These are phyloP conservation scores for Nymphaea colorata DNA, from an alignment of 164 flowering plant genomes.

Conservation along the genomic window DNA sequence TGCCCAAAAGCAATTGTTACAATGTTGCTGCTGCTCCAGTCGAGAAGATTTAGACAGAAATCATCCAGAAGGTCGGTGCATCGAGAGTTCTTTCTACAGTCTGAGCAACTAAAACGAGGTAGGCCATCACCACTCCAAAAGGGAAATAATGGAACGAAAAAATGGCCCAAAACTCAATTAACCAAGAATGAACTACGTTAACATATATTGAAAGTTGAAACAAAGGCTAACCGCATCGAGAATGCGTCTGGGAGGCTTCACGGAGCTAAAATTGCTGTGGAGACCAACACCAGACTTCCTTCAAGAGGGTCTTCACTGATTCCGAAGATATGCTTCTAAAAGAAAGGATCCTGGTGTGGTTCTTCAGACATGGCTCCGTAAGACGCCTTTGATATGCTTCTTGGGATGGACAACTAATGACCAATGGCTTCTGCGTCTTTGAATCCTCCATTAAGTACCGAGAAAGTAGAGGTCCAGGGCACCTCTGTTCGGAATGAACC, in stretches of 20 bases:
- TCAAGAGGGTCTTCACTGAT: background rate
- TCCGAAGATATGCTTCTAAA: conserved; percentile 12
- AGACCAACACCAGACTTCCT: background rate
- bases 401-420: conserved; percentile 1
- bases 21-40: conserved; percentile 18
- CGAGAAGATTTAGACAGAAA: conserved; percentile 14
- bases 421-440: background rate
- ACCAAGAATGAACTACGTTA: background rate
- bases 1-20: conserved; percentile 17
- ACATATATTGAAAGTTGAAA: conserved; percentile 1
- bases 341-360: conserved; percentile 14
- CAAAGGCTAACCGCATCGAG: conserved; percentile 2
- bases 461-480: background rate
- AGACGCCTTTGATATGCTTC: conserved; percentile 10
- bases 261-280: conserved; percentile 1
- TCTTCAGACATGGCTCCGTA: conserved; percentile 10
- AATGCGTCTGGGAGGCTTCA: conserved; percentile 6
- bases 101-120: background rate
- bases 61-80: conserved; percentile 14
- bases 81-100: conserved; percentile 8
- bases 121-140: too few relatives aligned
- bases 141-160: background rate
- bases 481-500: background rate
- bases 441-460: background rate
- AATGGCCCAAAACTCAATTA: background rate